A percentile compares a stretch with the other conserved stretches of the same genome.
Evolutionary conservation across 768 basidiomycete genomes (phyloP).

Genomic region (Auricularia sp.): DNA sequence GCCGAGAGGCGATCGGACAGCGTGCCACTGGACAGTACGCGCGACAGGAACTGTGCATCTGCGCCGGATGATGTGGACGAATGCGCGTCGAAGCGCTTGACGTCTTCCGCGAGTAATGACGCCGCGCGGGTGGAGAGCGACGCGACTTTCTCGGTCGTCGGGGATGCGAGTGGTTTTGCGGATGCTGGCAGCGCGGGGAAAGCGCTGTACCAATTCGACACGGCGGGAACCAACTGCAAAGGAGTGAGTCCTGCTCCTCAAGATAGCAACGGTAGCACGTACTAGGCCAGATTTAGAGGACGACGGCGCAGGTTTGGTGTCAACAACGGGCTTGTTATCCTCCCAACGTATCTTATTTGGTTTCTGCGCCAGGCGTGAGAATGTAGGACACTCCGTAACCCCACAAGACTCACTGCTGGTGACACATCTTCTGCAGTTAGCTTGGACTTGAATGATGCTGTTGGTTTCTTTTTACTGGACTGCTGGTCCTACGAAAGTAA

Average conservation of each 20-base stretch:
- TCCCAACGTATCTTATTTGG: too few species aligned
- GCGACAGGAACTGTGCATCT: slow-evolving; percentile 72
- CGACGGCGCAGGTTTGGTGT: slow-evolving; percentile 1
- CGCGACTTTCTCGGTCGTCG: slow-evolving; percentile 36
- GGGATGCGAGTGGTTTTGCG: slow-evolving; percentile 20
- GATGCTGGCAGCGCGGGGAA: slow-evolving; percentile 31
- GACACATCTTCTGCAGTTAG: too few species aligned
- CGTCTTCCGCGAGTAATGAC: slow-evolving; percentile 35
- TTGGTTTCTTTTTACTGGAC: too few species aligned
- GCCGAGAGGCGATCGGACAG: slow-evolving; percentile 88
- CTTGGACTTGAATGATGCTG: too few species aligned
- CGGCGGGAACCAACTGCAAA: not conserved
- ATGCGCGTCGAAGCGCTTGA: slow-evolving; percentile 38
- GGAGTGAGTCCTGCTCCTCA: not conserved
- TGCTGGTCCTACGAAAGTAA: too few species aligned
- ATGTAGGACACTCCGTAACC: too few species aligned
- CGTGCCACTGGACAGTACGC: slow-evolving; percentile 81
- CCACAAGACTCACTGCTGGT: too few species aligned
- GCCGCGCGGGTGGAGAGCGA: slow-evolving; percentile 38
- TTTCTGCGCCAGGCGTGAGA: too few species aligned
- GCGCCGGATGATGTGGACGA: slow-evolving; percentile 39
- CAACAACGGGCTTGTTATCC: too few species aligned
- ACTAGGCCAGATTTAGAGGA: slow-evolving; percentile 6
- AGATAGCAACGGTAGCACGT: not conserved
- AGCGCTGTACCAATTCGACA: slow-evolving; percentile 41